These are phyloP conservation scores for Lecanicillium sp. DNA, from an alignment of 2,329 filamentous ascomycete genomes.

Conservation along the genomic window DNA sequence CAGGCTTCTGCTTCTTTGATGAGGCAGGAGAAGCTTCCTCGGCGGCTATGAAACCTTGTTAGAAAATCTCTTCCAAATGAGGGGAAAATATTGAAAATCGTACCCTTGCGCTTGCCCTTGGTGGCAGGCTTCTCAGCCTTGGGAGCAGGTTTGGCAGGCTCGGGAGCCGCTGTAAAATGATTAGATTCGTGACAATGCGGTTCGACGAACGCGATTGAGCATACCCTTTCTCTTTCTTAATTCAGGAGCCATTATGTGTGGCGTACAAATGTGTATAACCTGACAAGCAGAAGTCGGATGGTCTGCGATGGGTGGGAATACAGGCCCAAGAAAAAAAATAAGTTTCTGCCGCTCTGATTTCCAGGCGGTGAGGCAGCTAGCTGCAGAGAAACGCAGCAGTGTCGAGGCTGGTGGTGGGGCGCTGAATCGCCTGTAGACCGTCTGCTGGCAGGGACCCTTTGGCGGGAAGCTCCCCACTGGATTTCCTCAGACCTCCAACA, in stretches of 20 bases:
- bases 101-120: conserved; percentile 32
- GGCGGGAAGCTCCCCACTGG: conserved; percentile 2
- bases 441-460: not conserved
- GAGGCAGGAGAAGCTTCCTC: conserved; percentile 40
- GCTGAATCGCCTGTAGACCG: not conserved
- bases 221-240: conserved; percentile 31
- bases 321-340: conserved; percentile 26
- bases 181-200: not conserved
- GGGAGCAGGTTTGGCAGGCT: conserved; percentile 18
- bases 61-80: conserved; percentile 16
- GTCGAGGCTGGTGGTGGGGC: conserved; percentile 1
- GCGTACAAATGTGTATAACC: conserved; percentile 16
- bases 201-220: not conserved
- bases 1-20: conserved; percentile 34
- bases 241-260: conserved; percentile 39
- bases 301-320: not conserved
- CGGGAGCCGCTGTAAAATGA: conserved; percentile 21
- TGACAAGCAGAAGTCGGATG: not conserved
- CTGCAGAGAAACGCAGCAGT: not conserved
- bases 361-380: conserved; percentile 9
- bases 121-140: conserved; percentile 28
- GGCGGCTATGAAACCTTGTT: conserved; percentile 27
- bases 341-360: conserved; percentile 29
- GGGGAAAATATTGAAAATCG: conserved; percentile 22
- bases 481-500: not conserved